Percentiles rank a stretch among this genome's conserved stretches.
Evolutionary conservation across 2,329 filamentous ascomycete species (phyloP).

Genomic region (Neophaeococcomyces mojaviensis): DNA sequence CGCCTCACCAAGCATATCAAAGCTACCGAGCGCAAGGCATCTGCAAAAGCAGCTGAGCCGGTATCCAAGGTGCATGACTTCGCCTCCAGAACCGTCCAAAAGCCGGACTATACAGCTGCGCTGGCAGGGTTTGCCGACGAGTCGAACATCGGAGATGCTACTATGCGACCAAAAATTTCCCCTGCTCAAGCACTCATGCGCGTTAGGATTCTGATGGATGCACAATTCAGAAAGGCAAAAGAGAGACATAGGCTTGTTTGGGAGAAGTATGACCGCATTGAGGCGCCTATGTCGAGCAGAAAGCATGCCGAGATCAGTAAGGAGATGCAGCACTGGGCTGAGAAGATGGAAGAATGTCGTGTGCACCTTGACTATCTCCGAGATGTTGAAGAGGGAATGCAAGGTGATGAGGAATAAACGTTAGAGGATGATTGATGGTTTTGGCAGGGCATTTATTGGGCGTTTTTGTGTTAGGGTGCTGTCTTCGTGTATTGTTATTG

Average conservation of each 20-base stretch:
- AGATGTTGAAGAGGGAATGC: slow-evolving; percentile 23
- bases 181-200: slow-evolving; percentile 67
- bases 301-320: slow-evolving; percentile 20
- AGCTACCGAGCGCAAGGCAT: slow-evolving; percentile 5
- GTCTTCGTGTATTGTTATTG: too few relatives aligned
- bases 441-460: too few relatives aligned
- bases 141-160: slow-evolving; percentile 46
- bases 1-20: slow-evolving; percentile 32
- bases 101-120: slow-evolving; percentile 28
- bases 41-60: slow-evolving; percentile 22
- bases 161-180: slow-evolving; percentile 55
- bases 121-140: slow-evolving; percentile 20
- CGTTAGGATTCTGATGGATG: slow-evolving; percentile 74
- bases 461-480: too few relatives aligned
- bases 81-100: slow-evolving; percentile 35
- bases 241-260: slow-evolving; percentile 51
- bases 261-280: slow-evolving; percentile 22
- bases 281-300: slow-evolving; percentile 21
- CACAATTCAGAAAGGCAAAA: slow-evolving; percentile 72
- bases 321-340: slow-evolving; percentile 20
- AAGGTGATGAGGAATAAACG: not conserved
- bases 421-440: not conserved
- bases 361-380: slow-evolving; percentile 22
- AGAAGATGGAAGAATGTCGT: slow-evolving; percentile 24
- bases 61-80: slow-evolving; percentile 27